Evolutionary conservation across 257 asterid genomes (phyloP).

Genomic region (Solanum tarapatanum): DNA sequence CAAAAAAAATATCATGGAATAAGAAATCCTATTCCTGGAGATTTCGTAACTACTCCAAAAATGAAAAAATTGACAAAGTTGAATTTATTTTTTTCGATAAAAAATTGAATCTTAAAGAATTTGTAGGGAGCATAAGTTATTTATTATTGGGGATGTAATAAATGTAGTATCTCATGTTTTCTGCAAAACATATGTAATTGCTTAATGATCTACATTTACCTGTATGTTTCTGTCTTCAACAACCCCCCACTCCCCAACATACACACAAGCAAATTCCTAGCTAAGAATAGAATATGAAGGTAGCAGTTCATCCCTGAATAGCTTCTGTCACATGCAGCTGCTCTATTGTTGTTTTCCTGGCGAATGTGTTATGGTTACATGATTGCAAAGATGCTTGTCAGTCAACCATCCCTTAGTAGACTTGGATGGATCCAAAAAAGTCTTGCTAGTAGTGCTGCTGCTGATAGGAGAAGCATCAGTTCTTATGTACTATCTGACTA

Average conservation of each 20-base stretch:
- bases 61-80: not conserved
- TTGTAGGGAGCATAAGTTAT: not conserved
- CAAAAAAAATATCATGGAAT: not conserved
- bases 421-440: not conserved
- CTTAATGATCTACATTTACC: not conserved
- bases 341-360: not conserved
- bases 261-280: not conserved
- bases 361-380: not conserved
- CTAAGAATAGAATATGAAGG: not conserved
- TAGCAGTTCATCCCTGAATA: not conserved
- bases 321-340: not conserved
- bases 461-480: slow-evolving; percentile 1
- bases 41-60: not conserved
- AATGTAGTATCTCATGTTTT: not conserved
- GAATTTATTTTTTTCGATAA: not conserved
- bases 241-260: not conserved
- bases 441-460: slow-evolving; percentile 5
- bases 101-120: not conserved
- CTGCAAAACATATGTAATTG: not conserved
- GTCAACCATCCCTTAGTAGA: not conserved
- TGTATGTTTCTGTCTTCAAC: not conserved
- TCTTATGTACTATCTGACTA: not conserved
- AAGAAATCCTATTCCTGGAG: not conserved
- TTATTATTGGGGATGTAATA: not conserved
- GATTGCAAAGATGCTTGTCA: not conserved